A percentile compares a stretch with the other conserved stretches of the same genome.
phyloP scores from a whole-genome alignment of 148 eudicot species.

The Cornus suecica region DNA sequence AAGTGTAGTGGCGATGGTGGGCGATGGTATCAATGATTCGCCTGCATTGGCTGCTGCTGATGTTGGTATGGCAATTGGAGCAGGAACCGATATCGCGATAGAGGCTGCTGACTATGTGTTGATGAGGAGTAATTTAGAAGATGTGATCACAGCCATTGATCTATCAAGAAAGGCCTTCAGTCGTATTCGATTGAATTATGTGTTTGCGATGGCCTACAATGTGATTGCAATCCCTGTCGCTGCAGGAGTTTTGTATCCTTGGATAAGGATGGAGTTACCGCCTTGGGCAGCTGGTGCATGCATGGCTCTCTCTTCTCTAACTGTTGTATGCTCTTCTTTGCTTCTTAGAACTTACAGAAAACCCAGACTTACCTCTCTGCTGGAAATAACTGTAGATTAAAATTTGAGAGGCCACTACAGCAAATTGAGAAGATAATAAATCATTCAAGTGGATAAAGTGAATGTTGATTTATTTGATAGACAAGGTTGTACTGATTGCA shows the following conservation, averaged over 20 bases:
- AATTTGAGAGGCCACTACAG: not conserved
- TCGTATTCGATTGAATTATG: conserved; percentile 77
- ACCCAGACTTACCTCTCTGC: conserved; percentile 84
- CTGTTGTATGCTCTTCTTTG: conserved; percentile 95
- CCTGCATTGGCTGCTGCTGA: conserved; percentile 97
- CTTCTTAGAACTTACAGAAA: conserved; percentile 76
- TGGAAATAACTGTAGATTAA: conserved; percentile 86
- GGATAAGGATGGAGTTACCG: conserved; percentile 61
- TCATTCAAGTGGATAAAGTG: too few relatives aligned
- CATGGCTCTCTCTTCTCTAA: conserved; percentile 94
- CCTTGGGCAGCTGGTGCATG: conserved; percentile 99
- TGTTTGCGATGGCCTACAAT: conserved; percentile 92
- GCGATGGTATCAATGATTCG: conserved; percentile 96
- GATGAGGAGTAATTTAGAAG: conserved; percentile 89
- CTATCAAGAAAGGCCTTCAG: conserved; percentile 83
- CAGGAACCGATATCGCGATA: conserved; percentile 93
- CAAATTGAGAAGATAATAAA: not conserved
- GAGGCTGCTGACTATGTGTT: conserved; percentile 96
- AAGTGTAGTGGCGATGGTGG: conserved; percentile 88
- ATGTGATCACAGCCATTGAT: conserved; percentile 94
- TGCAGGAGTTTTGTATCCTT: conserved; percentile 81
- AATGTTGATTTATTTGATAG: too few relatives aligned
- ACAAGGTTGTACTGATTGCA: too few relatives aligned
- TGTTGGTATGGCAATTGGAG: conserved; percentile 98
- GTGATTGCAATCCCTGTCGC: conserved; percentile 83